Conservation (phyloP, 495 filamentous ascomycete species). For the Halenospora varia region DNA sequence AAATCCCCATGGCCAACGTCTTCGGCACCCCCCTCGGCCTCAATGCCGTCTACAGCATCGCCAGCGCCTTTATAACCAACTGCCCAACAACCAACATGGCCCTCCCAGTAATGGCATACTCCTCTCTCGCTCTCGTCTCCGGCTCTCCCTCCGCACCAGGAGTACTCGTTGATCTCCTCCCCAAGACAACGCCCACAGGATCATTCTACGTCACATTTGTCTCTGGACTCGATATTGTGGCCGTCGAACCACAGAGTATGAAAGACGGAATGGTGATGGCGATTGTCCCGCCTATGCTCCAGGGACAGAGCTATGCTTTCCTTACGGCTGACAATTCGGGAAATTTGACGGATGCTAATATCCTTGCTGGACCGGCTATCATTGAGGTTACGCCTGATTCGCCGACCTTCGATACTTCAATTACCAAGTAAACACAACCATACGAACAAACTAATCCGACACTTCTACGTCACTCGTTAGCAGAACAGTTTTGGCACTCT, state of each 20-base stretch:
- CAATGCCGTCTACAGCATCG: conserved; percentile 54
- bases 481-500: too few relatives aligned
- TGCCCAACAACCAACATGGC: conserved; percentile 48
- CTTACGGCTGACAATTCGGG: conserved; percentile 21
- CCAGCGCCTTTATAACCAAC: conserved; percentile 47
- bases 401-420: conserved; percentile 15
- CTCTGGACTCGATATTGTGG: conserved; percentile 14
- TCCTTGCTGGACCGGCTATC: conserved; percentile 19
- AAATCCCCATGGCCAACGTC: conserved; percentile 46
- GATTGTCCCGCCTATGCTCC: conserved; percentile 8
- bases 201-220: conserved; percentile 18
- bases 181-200: conserved; percentile 10
- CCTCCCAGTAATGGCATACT: conserved; percentile 54
- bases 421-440: conserved; percentile 11
- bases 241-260: neutral
- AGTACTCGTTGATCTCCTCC: conserved; percentile 5
- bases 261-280: conserved; percentile 6
- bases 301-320: conserved; percentile 20
- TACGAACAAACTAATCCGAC: too few relatives aligned
- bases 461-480: too few relatives aligned
- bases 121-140: conserved; percentile 29
- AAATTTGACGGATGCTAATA: conserved; percentile 17
- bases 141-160: conserved; percentile 11
- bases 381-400: conserved; percentile 12
- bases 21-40: conserved; percentile 51